Evolutionary conservation across 1,284 basidiomycete species (phyloP).

Genomic region (Cryptococcus hybrid): DNA sequence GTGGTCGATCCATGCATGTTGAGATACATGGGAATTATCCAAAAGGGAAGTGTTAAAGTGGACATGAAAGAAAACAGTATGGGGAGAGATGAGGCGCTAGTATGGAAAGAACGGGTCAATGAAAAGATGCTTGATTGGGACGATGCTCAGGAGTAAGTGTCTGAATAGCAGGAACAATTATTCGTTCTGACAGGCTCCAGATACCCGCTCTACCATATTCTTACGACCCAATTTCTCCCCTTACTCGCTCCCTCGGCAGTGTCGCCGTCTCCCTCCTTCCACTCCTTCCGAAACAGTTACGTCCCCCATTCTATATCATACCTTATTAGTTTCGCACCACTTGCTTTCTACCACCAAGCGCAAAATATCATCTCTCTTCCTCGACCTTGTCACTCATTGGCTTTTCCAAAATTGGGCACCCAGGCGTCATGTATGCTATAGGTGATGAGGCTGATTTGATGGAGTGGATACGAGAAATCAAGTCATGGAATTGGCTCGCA

Average conservation of each 20-base stretch:
- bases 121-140: slow-evolving; percentile 51
- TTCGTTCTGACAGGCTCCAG: slow-evolving; percentile 43
- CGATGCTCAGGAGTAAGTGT: slow-evolving; percentile 55
- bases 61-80: slow-evolving; percentile 52
- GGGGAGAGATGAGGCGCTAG: slow-evolving; percentile 50
- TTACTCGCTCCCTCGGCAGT: slow-evolving; percentile 46
- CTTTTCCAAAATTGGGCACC: slow-evolving; percentile 71
- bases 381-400: slow-evolving; percentile 60
- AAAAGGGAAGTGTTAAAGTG: slow-evolving; percentile 12
- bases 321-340: slow-evolving; percentile 69
- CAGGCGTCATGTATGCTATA: slow-evolving; percentile 68
- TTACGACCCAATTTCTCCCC: slow-evolving; percentile 61
- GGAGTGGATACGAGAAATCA: slow-evolving; percentile 65
- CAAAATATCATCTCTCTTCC: slow-evolving; percentile 62
- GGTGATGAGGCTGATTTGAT: slow-evolving; percentile 58
- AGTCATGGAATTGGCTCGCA: slow-evolving; percentile 74
- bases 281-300: not conserved
- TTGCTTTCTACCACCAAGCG: slow-evolving; percentile 67
- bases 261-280: slow-evolving; percentile 2
- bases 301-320: slow-evolving; percentile 53
- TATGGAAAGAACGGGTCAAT: slow-evolving; percentile 57
- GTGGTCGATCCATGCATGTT: slow-evolving; percentile 47
- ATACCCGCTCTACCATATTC: slow-evolving; percentile 61
- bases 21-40: slow-evolving; percentile 50
- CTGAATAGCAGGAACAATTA: slow-evolving; percentile 40